Conservation (phyloP, 345 rosid species). For the Lepidium sativum region DNA sequence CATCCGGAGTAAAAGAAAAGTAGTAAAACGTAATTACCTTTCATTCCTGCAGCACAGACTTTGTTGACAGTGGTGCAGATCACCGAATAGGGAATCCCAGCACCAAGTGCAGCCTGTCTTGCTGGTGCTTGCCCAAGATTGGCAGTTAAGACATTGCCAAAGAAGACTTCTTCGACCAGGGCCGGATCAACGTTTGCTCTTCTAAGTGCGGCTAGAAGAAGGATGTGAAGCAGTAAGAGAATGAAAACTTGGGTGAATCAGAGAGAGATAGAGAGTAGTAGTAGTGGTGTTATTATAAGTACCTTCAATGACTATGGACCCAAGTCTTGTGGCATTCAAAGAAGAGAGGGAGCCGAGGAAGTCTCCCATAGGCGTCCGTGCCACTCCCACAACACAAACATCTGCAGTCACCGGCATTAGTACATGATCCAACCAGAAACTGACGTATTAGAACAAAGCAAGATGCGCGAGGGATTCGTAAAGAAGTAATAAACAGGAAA, state of each 20-base stretch:
- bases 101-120: conserved; percentile 94
- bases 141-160: conserved; percentile 90
- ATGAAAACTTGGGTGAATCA: not conserved
- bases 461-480: not conserved
- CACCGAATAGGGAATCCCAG: conserved; percentile 82
- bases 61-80: conserved; percentile 88
- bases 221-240: conserved; percentile 1
- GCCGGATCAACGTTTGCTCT: conserved; percentile 77
- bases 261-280: not conserved
- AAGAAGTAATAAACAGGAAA: not conserved
- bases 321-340: conserved; percentile 70
- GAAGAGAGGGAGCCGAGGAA: conserved; percentile 85
- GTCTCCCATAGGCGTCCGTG: conserved; percentile 84
- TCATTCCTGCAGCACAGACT: conserved; percentile 96
- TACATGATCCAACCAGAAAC: conserved; percentile 13
- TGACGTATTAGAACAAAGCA: not conserved
- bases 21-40: conserved; percentile 34
- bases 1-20: not conserved
- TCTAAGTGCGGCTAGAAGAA: conserved; percentile 56
- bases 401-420: conserved; percentile 36
- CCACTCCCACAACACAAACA: conserved; percentile 93
- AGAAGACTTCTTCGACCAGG: conserved; percentile 88
- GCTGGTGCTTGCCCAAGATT: conserved; percentile 99
- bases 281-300: not conserved
- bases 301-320: conserved; percentile 76